Conservation (phyloP, 2,329 filamentous ascomycete species). For the Xylariaceae sp. region DNA sequence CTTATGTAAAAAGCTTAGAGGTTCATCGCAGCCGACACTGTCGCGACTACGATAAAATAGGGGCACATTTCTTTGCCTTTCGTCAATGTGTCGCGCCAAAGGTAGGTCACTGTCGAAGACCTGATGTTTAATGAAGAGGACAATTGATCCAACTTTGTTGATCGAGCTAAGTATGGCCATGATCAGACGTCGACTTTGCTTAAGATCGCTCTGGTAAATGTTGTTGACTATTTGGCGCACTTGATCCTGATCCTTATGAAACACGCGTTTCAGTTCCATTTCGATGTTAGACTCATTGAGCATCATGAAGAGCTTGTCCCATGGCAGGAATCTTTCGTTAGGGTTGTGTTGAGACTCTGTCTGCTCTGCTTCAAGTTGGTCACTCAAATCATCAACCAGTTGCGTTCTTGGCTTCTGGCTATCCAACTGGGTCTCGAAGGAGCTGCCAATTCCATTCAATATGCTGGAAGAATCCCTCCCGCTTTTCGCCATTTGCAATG, state of each 20-base stretch:
- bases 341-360: not conserved
- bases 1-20: not conserved
- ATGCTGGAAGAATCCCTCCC: not conserved
- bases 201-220: not conserved
- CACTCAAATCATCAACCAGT: no score
- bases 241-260: not conserved
- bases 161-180: not conserved
- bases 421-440: not conserved
- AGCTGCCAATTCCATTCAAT: not conserved
- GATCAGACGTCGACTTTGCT: not conserved
- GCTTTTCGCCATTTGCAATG: not conserved
- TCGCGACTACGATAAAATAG: not conserved
- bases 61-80: not conserved
- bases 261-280: not conserved
- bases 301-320: not conserved
- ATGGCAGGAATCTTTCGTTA: conserved; percentile 1
- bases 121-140: conserved; percentile 2
- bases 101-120: conserved; percentile 15
- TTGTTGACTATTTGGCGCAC: not conserved
- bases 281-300: conserved; percentile 2
- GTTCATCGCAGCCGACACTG: not conserved
- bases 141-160: not conserved
- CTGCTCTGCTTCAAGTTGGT: not conserved
- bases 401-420: not conserved
- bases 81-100: not conserved